These are phyloP conservation scores for Brassica incana DNA, from an alignment of 345 rosid species.

Conservation along the genomic window DNA sequence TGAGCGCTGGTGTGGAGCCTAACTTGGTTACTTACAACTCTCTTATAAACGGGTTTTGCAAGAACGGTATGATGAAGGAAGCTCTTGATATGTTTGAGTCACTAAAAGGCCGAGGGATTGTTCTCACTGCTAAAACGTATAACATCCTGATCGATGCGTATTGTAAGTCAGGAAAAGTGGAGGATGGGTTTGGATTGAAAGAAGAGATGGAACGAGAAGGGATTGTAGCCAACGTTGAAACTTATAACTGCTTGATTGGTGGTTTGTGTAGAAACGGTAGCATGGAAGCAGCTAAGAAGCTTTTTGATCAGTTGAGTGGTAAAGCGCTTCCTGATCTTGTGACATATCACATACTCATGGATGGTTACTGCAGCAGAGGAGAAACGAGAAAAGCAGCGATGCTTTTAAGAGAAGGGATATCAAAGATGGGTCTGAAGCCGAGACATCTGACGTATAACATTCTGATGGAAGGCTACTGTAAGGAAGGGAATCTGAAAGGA, in stretches of 20 bases:
- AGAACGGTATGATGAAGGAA: slow-evolving; percentile 58
- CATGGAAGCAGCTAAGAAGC: slow-evolving; percentile 43
- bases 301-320: slow-evolving; percentile 46
- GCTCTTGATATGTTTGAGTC: slow-evolving; percentile 53
- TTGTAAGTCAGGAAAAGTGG: slow-evolving; percentile 57
- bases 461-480: slow-evolving; percentile 71
- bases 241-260: slow-evolving; percentile 71
- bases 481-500: slow-evolving; percentile 69
- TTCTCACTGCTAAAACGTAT: slow-evolving; percentile 52
- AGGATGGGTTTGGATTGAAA: slow-evolving; percentile 55
- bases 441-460: slow-evolving; percentile 66
- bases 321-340: slow-evolving; percentile 55
- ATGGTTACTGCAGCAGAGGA: slow-evolving; percentile 59
- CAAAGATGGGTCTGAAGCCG: slow-evolving; percentile 53
- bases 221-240: slow-evolving; percentile 49
- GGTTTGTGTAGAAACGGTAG: slow-evolving; percentile 64
- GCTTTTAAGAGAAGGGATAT: slow-evolving; percentile 55
- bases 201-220: slow-evolving; percentile 53
- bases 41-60: slow-evolving; percentile 70
- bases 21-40: slow-evolving; percentile 61
- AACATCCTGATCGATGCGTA: slow-evolving; percentile 70
- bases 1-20: slow-evolving; percentile 50
- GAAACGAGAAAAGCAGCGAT: slow-evolving; percentile 58
- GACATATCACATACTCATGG: slow-evolving; percentile 68
- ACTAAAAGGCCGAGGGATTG: slow-evolving; percentile 45